phyloP scores from a whole-genome alignment of 768 basidiomycete species.

The Lepiota brunneoincarnata region DNA sequence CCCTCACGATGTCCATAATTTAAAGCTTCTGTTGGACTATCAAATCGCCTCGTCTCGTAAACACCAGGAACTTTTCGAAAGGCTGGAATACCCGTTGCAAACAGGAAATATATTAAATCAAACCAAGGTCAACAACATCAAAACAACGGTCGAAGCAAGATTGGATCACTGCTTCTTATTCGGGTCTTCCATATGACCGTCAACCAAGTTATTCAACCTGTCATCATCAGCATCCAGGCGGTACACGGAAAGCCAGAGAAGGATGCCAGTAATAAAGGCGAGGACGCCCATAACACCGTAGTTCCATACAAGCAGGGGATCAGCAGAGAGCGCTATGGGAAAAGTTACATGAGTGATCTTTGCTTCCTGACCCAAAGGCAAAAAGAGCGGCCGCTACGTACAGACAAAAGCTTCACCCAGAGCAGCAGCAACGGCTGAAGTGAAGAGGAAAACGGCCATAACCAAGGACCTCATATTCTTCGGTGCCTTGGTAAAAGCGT shows the following conservation, averaged over 20 bases:
- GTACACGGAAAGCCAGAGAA: conserved; percentile 56
- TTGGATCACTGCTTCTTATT: neutral
- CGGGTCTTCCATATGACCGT: conserved; percentile 3
- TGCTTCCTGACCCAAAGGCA: neutral
- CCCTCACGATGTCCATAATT: too few relatives aligned
- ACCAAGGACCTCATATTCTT: conserved; percentile 86
- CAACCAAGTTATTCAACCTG: conserved; percentile 44
- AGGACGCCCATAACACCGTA: conserved; percentile 60
- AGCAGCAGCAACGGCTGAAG: conserved; percentile 55
- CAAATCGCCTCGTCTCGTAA: too few relatives aligned
- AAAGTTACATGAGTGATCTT: conserved; percentile 5
- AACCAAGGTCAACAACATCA: neutral
- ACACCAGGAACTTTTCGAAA: too few relatives aligned
- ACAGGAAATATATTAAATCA: too few relatives aligned
- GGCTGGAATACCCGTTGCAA: too few relatives aligned
- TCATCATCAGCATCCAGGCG: conserved; percentile 65
- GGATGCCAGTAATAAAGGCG: conserved; percentile 45
- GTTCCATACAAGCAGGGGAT: conserved; percentile 77
- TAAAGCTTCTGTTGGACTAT: too few relatives aligned
- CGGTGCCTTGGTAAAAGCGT: conserved; percentile 91
- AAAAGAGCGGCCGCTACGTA: conserved; percentile 27
- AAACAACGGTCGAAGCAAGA: neutral
- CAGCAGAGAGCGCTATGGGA: conserved; percentile 52
- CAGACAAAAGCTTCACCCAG: conserved; percentile 72
- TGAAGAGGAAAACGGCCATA: conserved; percentile 67